phyloP scores from a whole-genome alignment of 768 basidiomycete species.

The Cystofilobasidium macerans region DNA sequence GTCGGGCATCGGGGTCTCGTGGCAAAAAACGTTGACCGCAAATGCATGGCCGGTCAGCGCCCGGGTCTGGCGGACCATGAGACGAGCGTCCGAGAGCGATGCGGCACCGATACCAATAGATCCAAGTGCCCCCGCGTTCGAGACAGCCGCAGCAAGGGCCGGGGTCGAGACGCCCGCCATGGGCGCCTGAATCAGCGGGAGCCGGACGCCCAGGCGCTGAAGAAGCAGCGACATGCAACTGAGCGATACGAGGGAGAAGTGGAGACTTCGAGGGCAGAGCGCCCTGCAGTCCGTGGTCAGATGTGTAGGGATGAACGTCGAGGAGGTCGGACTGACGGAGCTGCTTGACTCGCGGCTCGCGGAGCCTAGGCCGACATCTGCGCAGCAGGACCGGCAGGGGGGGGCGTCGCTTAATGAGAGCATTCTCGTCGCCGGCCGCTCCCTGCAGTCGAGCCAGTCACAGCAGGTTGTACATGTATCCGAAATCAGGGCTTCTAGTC shows the following conservation, averaged over 20 bases:
- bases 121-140: conserved; percentile 33
- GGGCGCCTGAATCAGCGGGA: conserved; percentile 34
- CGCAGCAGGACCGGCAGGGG: no score
- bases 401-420: no score
- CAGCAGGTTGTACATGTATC: no score
- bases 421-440: no score
- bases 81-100: conserved; percentile 23
- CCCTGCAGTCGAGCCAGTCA: no score
- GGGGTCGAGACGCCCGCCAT: conserved; percentile 36
- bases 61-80: conserved; percentile 27
- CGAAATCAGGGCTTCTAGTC: not conserved
- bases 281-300: no score
- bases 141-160: conserved; percentile 31
- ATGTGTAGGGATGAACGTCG: no score
- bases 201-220: conserved; percentile 26
- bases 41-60: conserved; percentile 28
- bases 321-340: no score
- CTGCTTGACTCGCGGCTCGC: no score
- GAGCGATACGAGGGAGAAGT: no score
- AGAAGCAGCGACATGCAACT: not conserved
- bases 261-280: no score
- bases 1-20: conserved; percentile 17
- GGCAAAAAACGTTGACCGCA: conserved; percentile 34
- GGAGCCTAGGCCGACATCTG: no score
- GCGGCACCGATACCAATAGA: conserved; percentile 31